Evolutionary conservation across 1,284 basidiomycete genomes (phyloP).

Genomic region (Pterula multifida): DNA sequence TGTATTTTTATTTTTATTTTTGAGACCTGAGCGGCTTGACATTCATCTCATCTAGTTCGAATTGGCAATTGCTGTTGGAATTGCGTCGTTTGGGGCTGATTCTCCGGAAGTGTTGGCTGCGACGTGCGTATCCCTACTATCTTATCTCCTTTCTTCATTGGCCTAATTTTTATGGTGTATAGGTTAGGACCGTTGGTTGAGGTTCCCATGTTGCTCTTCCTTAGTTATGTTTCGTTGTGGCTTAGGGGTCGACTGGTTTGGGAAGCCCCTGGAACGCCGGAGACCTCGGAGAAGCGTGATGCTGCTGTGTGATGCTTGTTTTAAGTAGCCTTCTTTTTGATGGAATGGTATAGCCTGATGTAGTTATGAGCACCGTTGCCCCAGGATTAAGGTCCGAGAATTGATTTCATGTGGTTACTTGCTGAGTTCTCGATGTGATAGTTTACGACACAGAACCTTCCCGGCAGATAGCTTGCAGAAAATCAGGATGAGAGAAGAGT

Average conservation of each 20-base stretch:
- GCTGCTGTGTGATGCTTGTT: not conserved
- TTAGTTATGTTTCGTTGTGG: slow-evolving; percentile 63
- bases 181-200: slow-evolving; percentile 64
- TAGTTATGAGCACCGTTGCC: no score
- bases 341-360: no score
- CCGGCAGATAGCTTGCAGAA: no score
- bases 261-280: no score
- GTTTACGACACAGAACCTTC: no score
- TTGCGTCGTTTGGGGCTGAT: slow-evolving; percentile 66
- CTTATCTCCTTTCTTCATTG: not conserved
- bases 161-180: not conserved
- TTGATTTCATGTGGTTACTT: no score
- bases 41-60: slow-evolving; percentile 26
- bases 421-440: no score
- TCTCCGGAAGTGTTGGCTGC: slow-evolving; percentile 70
- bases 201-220: slow-evolving; percentile 61
- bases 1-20: not conserved
- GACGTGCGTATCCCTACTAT: slow-evolving; percentile 22
- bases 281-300: no score
- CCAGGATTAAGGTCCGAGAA: no score
- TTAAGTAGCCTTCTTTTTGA: no score
- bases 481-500: no score
- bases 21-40: not conserved
- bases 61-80: slow-evolving; percentile 75
- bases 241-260: slow-evolving; percentile 18